Evolutionary conservation across 1,284 basidiomycete species (phyloP).

Genomic region (Coniferiporia weirii): DNA sequence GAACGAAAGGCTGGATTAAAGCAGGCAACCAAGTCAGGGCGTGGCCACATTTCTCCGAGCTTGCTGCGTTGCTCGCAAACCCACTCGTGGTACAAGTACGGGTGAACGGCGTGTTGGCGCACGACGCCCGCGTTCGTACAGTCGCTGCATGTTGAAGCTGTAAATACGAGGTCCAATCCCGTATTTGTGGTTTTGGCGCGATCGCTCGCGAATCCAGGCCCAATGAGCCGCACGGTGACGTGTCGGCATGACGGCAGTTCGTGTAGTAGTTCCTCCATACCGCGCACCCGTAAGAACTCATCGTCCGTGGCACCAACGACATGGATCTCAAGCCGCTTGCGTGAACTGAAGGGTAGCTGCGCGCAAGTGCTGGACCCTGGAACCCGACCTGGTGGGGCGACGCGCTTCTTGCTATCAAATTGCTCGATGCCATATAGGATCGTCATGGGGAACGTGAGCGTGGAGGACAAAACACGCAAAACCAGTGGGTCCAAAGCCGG

Average conservation of each 20-base stretch:
- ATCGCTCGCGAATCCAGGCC: background rate
- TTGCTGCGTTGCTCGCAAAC: background rate
- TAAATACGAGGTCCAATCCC: background rate
- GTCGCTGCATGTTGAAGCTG: background rate
- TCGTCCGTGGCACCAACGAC: background rate
- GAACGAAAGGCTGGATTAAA: background rate
- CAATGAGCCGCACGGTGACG: background rate
- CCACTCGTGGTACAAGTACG: slow-evolving; percentile 2
- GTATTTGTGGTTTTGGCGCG: background rate
- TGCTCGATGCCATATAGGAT: slow-evolving; percentile 2
- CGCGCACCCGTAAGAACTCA: background rate
- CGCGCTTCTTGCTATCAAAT: background rate
- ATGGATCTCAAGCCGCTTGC: slow-evolving; percentile 1
- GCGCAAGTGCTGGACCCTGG: background rate
- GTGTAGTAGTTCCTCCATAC: slow-evolving; percentile 3
- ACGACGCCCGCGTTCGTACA: background rate
- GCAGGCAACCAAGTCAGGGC: background rate
- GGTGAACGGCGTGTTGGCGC: background rate
- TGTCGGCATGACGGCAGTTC: background rate
- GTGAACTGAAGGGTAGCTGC: background rate
- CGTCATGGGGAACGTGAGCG: background rate
- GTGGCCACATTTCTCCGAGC: background rate
- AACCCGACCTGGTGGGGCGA: background rate
- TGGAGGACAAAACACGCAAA: background rate
- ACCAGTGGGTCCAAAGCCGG: background rate